These are phyloP conservation scores for Gaillardinia entomophila DNA, from an alignment of 805 yeast species.

Conservation along the genomic window DNA sequence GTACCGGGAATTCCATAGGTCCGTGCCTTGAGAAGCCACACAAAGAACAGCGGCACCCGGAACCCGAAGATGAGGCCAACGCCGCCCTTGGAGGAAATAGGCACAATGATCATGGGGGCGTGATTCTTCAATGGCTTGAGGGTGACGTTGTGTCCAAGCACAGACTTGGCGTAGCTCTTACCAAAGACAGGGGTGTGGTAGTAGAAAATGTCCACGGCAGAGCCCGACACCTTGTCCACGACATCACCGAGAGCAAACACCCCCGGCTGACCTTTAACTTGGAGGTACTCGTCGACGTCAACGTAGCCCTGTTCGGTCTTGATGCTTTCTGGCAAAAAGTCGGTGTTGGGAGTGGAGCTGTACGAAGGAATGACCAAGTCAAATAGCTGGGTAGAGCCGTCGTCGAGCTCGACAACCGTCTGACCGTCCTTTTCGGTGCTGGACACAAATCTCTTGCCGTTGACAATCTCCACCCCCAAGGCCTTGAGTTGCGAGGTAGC, in stretches of 20 bases:
- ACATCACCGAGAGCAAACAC: constrained; percentile 35
- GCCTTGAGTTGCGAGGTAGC: constrained; percentile 12
- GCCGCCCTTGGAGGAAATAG: constrained; percentile 31
- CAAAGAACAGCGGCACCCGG: constrained; percentile 22
- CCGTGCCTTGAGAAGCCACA: constrained; percentile 19
- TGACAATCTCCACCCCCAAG: constrained; percentile 18
- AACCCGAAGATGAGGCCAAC: constrained; percentile 27
- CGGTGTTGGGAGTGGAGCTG: constrained; percentile 25
- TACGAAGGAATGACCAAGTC: constrained; percentile 26
- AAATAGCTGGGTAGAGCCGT: constrained; percentile 11
- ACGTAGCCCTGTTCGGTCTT: constrained; percentile 24
- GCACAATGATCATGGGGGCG: constrained; percentile 16
- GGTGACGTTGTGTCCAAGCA: constrained; percentile 6
- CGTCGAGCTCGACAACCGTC: constrained; percentile 8
- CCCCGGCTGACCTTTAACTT: constrained; percentile 16
- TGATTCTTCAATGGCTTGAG: constrained; percentile 8
- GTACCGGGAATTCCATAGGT: too few species aligned
- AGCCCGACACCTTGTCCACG: constrained; percentile 12
- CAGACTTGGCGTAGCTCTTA: constrained; percentile 6
- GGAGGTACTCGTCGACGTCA: constrained; percentile 18
- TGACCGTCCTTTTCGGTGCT: constrained; percentile 4
- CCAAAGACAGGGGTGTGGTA: constrained; percentile 14
- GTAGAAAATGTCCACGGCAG: constrained; percentile 20
- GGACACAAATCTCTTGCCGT: constrained; percentile 6
- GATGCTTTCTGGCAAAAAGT: constrained; percentile 17